Evolutionary conservation across 176 grass and related monocot genomes (phyloP).

Genomic region (Triticum timopheevii): DNA sequence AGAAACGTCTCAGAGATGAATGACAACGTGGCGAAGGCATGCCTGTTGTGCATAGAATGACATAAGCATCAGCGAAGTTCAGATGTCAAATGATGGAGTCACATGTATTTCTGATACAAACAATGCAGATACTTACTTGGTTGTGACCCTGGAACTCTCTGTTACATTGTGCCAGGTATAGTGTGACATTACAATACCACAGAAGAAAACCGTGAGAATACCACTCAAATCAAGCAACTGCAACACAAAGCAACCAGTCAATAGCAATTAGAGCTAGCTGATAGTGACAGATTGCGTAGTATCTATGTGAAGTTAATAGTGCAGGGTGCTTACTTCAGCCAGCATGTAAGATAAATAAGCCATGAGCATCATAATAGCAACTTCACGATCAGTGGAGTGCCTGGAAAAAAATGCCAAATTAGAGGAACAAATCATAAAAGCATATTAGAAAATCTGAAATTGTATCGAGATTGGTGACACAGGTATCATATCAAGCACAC

Average conservation of each 20-base stretch:
- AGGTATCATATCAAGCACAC: slow-evolving; percentile 9
- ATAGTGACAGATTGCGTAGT: neutral
- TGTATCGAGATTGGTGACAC: neutral
- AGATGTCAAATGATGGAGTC: slow-evolving; percentile 7
- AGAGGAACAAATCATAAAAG: slow-evolving; percentile 16
- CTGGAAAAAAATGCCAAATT: slow-evolving; percentile 40
- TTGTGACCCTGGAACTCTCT: slow-evolving; percentile 94
- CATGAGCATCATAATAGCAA: slow-evolving; percentile 96
- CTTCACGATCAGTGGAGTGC: slow-evolving; percentile 96
- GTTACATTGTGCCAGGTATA: slow-evolving; percentile 99
- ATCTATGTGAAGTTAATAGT: slow-evolving; percentile 20
- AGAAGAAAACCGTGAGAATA: slow-evolving; percentile 95
- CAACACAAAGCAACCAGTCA: slow-evolving; percentile 30
- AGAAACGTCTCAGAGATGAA: slow-evolving; percentile 90
- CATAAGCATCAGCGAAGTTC: slow-evolving; percentile 6
- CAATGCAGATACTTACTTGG: slow-evolving; percentile 59
- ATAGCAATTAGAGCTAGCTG: slow-evolving; percentile 16
- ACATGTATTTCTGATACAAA: slow-evolving; percentile 18
- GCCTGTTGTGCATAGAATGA: slow-evolving; percentile 44
- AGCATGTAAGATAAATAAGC: slow-evolving; percentile 97
- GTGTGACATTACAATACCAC: slow-evolving; percentile 92
- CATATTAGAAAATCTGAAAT: neutral
- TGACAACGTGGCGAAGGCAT: slow-evolving; percentile 86
- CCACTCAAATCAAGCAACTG: slow-evolving; percentile 92
- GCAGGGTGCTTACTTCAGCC: slow-evolving; percentile 66